Percentiles rank a stretch among this genome's conserved stretches.
These are phyloP conservation scores for Fraxinus floribunda DNA, from an alignment of 305 asterid genomes.

Conservation along the genomic window DNA sequence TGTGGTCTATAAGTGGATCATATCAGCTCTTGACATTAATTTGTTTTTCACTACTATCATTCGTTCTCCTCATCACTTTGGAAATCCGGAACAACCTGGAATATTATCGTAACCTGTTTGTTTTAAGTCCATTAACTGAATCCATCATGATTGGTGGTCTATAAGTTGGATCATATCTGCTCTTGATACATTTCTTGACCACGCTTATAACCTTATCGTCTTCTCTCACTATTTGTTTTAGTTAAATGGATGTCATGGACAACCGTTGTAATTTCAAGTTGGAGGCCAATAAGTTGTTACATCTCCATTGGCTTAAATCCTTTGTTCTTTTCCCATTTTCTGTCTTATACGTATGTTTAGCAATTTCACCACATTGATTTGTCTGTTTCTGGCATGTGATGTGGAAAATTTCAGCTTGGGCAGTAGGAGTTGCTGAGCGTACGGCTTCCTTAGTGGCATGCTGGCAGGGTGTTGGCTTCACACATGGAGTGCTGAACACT, in stretches of 20 bases:
- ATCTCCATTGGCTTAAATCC: neutral
- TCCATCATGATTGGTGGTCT: conserved; percentile 1
- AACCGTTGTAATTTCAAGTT: neutral
- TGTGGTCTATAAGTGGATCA: neutral
- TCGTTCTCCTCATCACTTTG: neutral
- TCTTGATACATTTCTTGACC: neutral
- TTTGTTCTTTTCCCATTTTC: neutral
- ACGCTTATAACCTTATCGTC: neutral
- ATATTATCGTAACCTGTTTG: neutral
- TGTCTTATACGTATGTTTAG: neutral
- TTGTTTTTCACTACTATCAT: neutral
- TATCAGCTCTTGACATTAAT: neutral
- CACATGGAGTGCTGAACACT: conserved; percentile 96
- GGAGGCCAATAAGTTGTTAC: neutral
- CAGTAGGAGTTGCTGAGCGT: conserved; percentile 88
- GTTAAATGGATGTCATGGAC: neutral
- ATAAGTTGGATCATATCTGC: neutral
- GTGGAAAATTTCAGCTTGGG: conserved; percentile 75
- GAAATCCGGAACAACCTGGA: neutral
- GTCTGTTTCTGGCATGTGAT: conserved; percentile 22
- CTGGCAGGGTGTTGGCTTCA: conserved; percentile 99
- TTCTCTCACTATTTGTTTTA: neutral
- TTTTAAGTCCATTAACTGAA: neutral
- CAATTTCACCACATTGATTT: conserved; percentile 10
- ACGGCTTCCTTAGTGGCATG: conserved; percentile 84